Evolutionary conservation across 805 yeast genomes (phyloP).

Genomic region (Wickerhamomyces sydowiorum): DNA sequence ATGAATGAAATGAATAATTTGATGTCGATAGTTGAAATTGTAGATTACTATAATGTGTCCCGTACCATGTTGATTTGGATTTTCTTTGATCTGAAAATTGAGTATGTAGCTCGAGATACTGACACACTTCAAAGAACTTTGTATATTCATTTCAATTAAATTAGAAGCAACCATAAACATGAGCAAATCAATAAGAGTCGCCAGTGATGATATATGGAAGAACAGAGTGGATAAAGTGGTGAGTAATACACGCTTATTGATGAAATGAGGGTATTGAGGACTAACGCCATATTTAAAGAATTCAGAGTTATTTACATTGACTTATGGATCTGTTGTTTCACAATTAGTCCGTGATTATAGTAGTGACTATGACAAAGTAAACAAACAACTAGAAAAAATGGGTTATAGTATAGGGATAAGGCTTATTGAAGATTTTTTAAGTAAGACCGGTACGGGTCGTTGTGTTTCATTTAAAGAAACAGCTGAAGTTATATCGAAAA

Average conservation of each 20-base stretch:
- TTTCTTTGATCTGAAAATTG: no score
- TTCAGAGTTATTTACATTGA: conserved; percentile 88
- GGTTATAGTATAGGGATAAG: conserved; percentile 93
- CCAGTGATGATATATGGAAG: conserved; percentile 92
- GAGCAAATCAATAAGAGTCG: conserved; percentile 37
- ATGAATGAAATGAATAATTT: not conserved
- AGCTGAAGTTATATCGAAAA: conserved; percentile 76
- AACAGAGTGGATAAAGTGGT: conserved; percentile 79
- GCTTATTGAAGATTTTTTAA: conserved; percentile 86
- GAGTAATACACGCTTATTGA: conserved; percentile 26
- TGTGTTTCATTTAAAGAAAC: conserved; percentile 80
- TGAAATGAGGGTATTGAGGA: not conserved
- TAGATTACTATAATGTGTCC: not conserved
- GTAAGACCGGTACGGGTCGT: conserved; percentile 79
- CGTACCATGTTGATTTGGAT: not conserved
- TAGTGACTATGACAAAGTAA: conserved; percentile 72
- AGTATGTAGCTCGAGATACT: not conserved
- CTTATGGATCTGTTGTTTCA: conserved; percentile 91
- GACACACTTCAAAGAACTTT: not conserved
- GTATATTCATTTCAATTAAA: no score
- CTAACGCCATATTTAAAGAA: conserved; percentile 37
- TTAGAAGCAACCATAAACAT: conserved; percentile 11
- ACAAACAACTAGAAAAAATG: conserved; percentile 82
- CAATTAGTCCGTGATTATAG: conserved; percentile 83
- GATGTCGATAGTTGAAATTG: not conserved